Evolutionary conservation across 106 monocot genomes (phyloP), one percentile per base, ranked within the genome.

Genomic region (Allium cepa): DNA sequence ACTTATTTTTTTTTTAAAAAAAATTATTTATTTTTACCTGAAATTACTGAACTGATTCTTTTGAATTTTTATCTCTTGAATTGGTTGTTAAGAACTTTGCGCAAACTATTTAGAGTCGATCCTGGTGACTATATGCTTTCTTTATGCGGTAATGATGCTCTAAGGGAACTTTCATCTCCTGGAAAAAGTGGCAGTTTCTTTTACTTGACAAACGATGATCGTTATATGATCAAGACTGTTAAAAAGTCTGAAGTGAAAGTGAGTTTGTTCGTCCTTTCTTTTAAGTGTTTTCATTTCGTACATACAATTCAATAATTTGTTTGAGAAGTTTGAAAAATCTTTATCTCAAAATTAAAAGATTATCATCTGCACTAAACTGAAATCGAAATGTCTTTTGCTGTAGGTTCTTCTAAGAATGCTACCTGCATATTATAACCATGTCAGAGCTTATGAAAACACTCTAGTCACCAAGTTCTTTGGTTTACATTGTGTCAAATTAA

Each of bases 171-270:
- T 18, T 89, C 92, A 1, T 97, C 96, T 15, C 96, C 96, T 10
- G 96, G 96, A 18, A 97, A 97, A 65, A 97, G 96, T 18, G 96
- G 92, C 69, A 97, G 92, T 73, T 97, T 97, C 79, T 97, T 97
- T 63, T 97, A 97, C 81, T 63, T 97, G 9, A 97, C 92, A 2
- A 79, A 88, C 57, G 96, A 97, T 75, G 96, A 97, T 56, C 76
- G 77, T 0, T 97, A 97, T 70, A 97, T 97, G 96, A 97, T 97
- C 52, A 97, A 97, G 75, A 97, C 96, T 9, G 73, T 97, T 78
- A 97, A 97, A 77, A 97, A 97, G 64, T 81, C 96, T 36, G 96
- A 97, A 84, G 96, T 88, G 8, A 97, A 97, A 79, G 96, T 97
- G 58, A 79, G 77, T 62, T 9, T 22, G 50, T 69, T 3, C 69